These are phyloP conservation scores for Nothomitra cinnamomea DNA, from an alignment of 2,329 filamentous ascomycete genomes.

Conservation along the genomic window DNA sequence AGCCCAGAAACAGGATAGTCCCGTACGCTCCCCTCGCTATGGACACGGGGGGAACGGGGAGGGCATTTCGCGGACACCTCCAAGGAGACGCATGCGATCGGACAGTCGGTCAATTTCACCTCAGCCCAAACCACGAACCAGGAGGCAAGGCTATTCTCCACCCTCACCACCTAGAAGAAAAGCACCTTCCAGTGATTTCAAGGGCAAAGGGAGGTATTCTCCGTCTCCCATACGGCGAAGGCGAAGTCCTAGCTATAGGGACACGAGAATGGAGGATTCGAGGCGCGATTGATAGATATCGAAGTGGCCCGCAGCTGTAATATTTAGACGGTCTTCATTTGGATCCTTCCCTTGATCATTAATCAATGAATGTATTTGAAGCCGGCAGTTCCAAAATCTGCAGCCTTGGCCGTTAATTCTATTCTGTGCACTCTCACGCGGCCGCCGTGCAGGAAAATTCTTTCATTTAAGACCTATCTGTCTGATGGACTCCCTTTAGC, in stretches of 20 bases:
- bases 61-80: conserved; percentile 2
- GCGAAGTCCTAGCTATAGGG: conserved; percentile 1
- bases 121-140: background rate
- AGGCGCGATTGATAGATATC: too few species aligned
- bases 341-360: too few species aligned
- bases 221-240: background rate
- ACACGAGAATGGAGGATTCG: too few species aligned
- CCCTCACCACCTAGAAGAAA: background rate
- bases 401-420: too few species aligned
- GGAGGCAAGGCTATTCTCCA: conserved; percentile 3
- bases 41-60: background rate
- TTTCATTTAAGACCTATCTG: too few species aligned
- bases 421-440: too few species aligned
- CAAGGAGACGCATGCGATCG: background rate
- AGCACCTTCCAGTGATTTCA: background rate
- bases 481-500: too few species aligned
- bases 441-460: too few species aligned
- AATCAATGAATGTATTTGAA: too few species aligned
- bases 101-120: background rate
- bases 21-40: background rate
- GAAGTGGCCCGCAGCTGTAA: too few species aligned
- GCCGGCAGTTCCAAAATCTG: too few species aligned
- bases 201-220: background rate
- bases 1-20: background rate
- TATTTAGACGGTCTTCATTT: too few species aligned